phyloP scores from a whole-genome alignment of 202 grass and related monocot species.

The Eragrostis tef region DNA sequence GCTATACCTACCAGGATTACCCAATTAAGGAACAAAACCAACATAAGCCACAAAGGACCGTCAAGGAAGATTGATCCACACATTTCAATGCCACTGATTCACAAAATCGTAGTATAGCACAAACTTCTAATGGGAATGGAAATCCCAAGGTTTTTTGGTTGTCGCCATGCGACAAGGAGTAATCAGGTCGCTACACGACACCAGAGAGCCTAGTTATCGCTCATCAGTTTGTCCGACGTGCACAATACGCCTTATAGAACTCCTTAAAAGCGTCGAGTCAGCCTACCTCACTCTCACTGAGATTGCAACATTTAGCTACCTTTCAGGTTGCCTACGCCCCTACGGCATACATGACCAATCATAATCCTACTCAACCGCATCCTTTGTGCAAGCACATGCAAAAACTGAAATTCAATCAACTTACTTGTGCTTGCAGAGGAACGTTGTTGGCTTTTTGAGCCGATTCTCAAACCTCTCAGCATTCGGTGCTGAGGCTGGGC shows the following conservation, averaged over 20 bases:
- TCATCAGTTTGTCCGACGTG: neutral
- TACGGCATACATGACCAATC: constrained; percentile 23
- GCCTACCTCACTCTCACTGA: neutral
- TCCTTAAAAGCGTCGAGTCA: neutral
- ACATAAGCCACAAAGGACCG: neutral
- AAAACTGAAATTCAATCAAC: constrained; percentile 36
- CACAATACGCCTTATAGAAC: neutral
- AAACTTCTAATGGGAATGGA: constrained; percentile 1
- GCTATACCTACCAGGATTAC: neutral
- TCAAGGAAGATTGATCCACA: neutral
- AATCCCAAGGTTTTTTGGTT: neutral
- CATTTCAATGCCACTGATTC: neutral
- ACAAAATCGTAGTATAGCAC: constrained; percentile 2
- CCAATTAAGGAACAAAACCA: constrained; percentile 4
- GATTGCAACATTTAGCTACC: constrained; percentile 36
- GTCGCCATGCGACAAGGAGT: neutral
- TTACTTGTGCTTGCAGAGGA: constrained; percentile 96
- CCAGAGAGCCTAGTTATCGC: neutral
- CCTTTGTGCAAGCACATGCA: neutral
- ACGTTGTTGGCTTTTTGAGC: constrained; percentile 93
- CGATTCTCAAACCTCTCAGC: constrained; percentile 78
- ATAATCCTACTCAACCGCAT: constrained; percentile 29
- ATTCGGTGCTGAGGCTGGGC: constrained; percentile 39
- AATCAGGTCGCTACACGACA: neutral
- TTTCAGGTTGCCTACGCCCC: neutral